Evolutionary conservation across 352 stramenopile species (phyloP).

Genomic region (Pseudoperonospora humuli): DNA sequence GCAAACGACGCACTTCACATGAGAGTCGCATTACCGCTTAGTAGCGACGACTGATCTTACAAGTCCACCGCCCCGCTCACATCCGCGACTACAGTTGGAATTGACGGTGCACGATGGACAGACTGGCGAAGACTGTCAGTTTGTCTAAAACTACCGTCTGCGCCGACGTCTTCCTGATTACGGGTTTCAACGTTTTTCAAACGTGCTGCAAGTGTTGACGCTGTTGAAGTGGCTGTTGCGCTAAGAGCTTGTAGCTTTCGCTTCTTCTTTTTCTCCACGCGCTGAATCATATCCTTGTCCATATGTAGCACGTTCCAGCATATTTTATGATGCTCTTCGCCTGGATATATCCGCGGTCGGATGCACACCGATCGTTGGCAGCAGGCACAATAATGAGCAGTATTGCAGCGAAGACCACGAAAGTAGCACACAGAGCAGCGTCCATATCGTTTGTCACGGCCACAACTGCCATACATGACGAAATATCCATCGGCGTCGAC

Average conservation of each 20-base stretch:
- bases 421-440: constrained; percentile 74
- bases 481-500: constrained; percentile 41
- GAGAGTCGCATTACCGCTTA: no score
- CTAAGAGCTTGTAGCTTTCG: constrained; percentile 33
- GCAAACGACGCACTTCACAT: background rate
- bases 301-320: constrained; percentile 78
- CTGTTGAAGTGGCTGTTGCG: constrained; percentile 1
- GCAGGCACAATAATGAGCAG: constrained; percentile 57
- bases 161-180: background rate
- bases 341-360: constrained; percentile 53
- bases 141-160: constrained; percentile 6
- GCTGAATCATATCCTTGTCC: constrained; percentile 67
- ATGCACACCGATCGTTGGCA: constrained; percentile 70
- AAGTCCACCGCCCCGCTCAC: constrained; percentile 26
- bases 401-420: constrained; percentile 55
- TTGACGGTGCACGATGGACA: constrained; percentile 11
- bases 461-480: constrained; percentile 55
- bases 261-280: constrained; percentile 64
- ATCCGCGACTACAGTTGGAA: constrained; percentile 22
- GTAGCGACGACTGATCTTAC: constrained; percentile 3
- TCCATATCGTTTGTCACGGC: constrained; percentile 60
- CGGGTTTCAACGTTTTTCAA: constrained; percentile 6
- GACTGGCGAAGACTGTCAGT: constrained; percentile 6
- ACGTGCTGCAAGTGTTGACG: constrained; percentile 1
- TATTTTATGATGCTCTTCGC: constrained; percentile 64